Base-by-base conservation (phyloP, 768 basidiomycete genomes). In the Boletus eberwhitei region DNA sequence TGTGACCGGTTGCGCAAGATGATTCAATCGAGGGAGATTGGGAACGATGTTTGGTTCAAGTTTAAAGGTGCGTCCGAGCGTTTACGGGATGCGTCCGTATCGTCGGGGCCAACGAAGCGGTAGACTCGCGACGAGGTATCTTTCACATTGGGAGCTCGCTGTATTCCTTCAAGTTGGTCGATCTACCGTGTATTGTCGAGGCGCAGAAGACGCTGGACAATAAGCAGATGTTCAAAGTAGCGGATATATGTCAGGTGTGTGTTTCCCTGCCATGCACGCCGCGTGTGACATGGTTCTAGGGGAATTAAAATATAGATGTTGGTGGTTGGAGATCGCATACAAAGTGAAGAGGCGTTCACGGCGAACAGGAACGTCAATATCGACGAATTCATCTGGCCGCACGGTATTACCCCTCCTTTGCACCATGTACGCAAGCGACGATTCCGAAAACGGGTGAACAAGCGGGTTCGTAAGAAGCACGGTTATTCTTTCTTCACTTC, bases 171-270 rank as follows among this genome's bases (percentile, higher is more conserved):
- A 98, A 98, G 71, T 82, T 99, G 22, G 97, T 98, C 54, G 97
- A 99, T 71, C 76, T 99, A 42, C 97, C 97, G 2, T 91, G 90
- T 71, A 83, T 99, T 48, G 79, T 95, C 59, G 97, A 99, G 67
- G 84, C 91, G 13, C 95, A 98, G 71, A 98, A 98, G 77, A 93
- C 96, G 2, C 72, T 96, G 47, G 97, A 98, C 72, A 90, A 87
- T 69, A 93, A 95, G 69, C 93, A 97, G 66, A 88, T 97, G 84
- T 97, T 98, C 79, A 99, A 99, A 72, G 91, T 95, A 7, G 95
- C 94, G 37, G 97, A 99, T 69, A 96, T 99, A 74, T 96, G 91
- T 75, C 95, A 97, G 83, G 93, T 93, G 62, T 62, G 63, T 59
- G 40, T 34, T 43, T 48, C 54, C 47, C 35, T 45, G 44, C 57